phyloP scores from a whole-genome alignment of 768 basidiomycete species.

The Clitopilus passeckerianus region DNA sequence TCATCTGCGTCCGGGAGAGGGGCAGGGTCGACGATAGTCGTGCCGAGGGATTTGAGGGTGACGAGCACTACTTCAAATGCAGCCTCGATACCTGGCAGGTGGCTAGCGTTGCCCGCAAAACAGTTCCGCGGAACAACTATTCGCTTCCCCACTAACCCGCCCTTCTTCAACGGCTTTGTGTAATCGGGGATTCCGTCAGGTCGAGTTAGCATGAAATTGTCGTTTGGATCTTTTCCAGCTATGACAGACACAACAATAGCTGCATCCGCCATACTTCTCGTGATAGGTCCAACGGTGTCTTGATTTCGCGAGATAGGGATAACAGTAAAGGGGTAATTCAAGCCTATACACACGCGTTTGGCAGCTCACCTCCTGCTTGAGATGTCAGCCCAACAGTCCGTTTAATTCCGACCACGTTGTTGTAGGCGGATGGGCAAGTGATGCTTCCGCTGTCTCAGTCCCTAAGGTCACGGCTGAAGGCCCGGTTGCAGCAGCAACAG shows the following conservation, averaged over 20 bases:
- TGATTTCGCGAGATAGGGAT: conserved; percentile 55
- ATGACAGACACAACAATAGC: conserved; percentile 54
- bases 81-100: conserved; percentile 27
- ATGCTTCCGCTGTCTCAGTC: conserved; percentile 52
- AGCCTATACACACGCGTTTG: background rate
- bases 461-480: conserved; percentile 42
- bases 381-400: conserved; percentile 58
- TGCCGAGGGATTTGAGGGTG: conserved; percentile 34
- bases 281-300: conserved; percentile 56
- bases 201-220: conserved; percentile 49
- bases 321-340: conserved; percentile 25
- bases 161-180: conserved; percentile 40
- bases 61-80: conserved; percentile 35
- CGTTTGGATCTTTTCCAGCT: conserved; percentile 49
- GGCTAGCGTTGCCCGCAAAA: conserved; percentile 27
- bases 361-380: conserved; percentile 45
- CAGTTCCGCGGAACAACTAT: conserved; percentile 48
- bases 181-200: conserved; percentile 51
- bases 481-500: conserved; percentile 46
- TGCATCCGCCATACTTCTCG: conserved; percentile 48
- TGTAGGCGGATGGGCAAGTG: conserved; percentile 43
- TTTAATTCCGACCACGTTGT: conserved; percentile 57
- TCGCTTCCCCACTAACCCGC: conserved; percentile 42
- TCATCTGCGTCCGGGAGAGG: conserved; percentile 54
- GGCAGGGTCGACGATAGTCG: conserved; percentile 56